These are phyloP conservation scores for Sporothrix luriei DNA, from an alignment of 2,329 filamentous ascomycete species.

Conservation along the genomic window DNA sequence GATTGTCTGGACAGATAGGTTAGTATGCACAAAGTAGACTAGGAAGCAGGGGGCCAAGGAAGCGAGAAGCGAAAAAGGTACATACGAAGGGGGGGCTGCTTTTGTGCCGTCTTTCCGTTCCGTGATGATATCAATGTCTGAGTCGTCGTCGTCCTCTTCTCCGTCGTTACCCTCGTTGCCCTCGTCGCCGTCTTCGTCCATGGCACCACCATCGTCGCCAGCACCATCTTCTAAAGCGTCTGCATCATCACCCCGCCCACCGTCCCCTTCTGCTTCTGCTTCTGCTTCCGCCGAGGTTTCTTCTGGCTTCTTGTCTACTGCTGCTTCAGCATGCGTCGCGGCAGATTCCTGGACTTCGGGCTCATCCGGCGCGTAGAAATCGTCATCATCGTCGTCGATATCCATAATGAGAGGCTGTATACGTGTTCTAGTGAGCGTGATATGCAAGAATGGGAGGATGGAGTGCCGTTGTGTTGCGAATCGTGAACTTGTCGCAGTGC, in stretches of 20 bases:
- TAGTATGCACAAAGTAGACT: background rate
- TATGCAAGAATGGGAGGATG: too few species aligned
- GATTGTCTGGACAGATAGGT: slow-evolving; percentile 52
- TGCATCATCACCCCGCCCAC: background rate
- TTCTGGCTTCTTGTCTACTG: slow-evolving; percentile 34
- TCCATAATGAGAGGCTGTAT: slow-evolving; percentile 53
- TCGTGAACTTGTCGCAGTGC: background rate
- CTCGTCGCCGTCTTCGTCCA: slow-evolving; percentile 55
- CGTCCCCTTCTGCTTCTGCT: slow-evolving; percentile 52
- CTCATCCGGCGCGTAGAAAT: slow-evolving; percentile 67
- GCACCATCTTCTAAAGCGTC: slow-evolving; percentile 64
- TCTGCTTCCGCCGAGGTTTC: slow-evolving; percentile 41
- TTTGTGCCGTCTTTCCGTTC: slow-evolving; percentile 67
- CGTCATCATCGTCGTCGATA: slow-evolving; percentile 68
- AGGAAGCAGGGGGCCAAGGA: too few species aligned
- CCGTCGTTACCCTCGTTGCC: slow-evolving; percentile 60
- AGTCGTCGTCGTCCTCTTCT: slow-evolving; percentile 53
- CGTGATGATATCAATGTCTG: slow-evolving; percentile 69
- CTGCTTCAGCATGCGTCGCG: slow-evolving; percentile 37
- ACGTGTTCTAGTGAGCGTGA: background rate
- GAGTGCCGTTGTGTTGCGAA: background rate
- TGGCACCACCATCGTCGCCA: slow-evolving; percentile 63
- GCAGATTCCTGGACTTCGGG: slow-evolving; percentile 44
- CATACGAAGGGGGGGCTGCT: slow-evolving; percentile 61
- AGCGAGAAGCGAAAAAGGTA: slow-evolving; percentile 24